phyloP scores from a whole-genome alignment of 2,329 filamentous ascomycete genomes.

The Neophaeococcomyces mojaviensis region DNA sequence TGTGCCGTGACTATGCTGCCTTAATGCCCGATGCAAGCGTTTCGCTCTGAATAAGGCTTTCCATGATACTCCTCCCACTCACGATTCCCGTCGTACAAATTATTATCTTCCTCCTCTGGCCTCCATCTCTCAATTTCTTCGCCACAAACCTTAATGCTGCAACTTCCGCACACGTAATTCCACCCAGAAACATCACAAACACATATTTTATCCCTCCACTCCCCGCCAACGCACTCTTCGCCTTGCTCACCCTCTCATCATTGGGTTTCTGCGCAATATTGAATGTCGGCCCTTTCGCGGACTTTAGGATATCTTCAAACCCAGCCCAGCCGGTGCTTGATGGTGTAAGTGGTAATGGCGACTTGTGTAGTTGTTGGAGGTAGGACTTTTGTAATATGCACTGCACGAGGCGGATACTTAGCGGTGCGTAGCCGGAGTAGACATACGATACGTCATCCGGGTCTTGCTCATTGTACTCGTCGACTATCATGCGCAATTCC shows the following conservation, averaged over 20 bases:
- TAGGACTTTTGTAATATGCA: constrained; percentile 88
- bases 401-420: constrained; percentile 85
- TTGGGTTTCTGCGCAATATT: constrained; percentile 79
- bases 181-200: constrained; percentile 96
- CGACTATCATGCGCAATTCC: constrained; percentile 78
- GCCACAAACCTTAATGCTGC: constrained; percentile 87
- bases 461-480: constrained; percentile 91
- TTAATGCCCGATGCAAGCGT: constrained; percentile 40
- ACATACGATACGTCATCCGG: constrained; percentile 96
- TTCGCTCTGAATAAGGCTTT: constrained; percentile 67
- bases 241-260: constrained; percentile 85
- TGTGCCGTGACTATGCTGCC: background rate
- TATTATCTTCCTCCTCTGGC: constrained; percentile 62
- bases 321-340: constrained; percentile 79
- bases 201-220: constrained; percentile 71
- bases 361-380: constrained; percentile 62
- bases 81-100: constrained; percentile 91
- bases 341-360: constrained; percentile 49
- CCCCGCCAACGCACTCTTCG: constrained; percentile 72
- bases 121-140: constrained; percentile 66
- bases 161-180: constrained; percentile 92
- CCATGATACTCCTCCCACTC: constrained; percentile 83
- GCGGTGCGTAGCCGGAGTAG: constrained; percentile 91
- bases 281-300: constrained; percentile 80
- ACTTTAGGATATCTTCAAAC: constrained; percentile 86